These are phyloP conservation scores for Caryopteris hybrid DNA, from an alignment of 305 asterid genomes.

Conservation along the genomic window DNA sequence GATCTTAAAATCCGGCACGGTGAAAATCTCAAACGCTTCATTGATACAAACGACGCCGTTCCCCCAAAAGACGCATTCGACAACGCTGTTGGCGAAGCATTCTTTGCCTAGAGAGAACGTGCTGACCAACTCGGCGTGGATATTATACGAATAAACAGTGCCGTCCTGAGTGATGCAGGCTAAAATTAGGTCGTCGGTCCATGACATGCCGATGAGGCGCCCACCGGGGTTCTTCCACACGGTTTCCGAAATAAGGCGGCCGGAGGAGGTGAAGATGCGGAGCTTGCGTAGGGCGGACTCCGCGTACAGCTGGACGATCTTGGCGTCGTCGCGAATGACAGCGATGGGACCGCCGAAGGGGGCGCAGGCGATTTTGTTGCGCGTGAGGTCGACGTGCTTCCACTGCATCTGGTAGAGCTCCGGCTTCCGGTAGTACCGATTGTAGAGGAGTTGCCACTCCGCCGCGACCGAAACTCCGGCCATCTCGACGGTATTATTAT, in stretches of 20 bases:
- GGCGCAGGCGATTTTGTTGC: constrained; percentile 91
- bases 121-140: constrained; percentile 56
- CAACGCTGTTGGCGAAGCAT: constrained; percentile 67
- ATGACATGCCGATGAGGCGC: constrained; percentile 75
- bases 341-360: constrained; percentile 95
- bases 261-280: constrained; percentile 89
- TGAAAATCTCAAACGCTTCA: constrained; percentile 70
- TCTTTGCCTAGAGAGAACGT: constrained; percentile 66
- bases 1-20: constrained; percentile 68
- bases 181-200: constrained; percentile 80
- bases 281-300: constrained; percentile 95
- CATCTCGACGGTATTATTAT: constrained; percentile 33
- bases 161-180: constrained; percentile 89
- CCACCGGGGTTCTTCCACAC: constrained; percentile 95
- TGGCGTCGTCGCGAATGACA: constrained; percentile 89
- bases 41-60: constrained; percentile 84
- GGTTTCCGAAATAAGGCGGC: constrained; percentile 65
- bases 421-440: constrained; percentile 92
- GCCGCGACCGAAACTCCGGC: constrained; percentile 93
- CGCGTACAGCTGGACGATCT: constrained; percentile 89
- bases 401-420: constrained; percentile 92
- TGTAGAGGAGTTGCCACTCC: constrained; percentile 92
- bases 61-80: constrained; percentile 90
- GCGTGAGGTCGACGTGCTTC: constrained; percentile 91
- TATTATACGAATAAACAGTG: constrained; percentile 63